These are phyloP conservation scores for Mallotus nudiflorus DNA, from an alignment of 345 rosid species.

Conservation along the genomic window DNA sequence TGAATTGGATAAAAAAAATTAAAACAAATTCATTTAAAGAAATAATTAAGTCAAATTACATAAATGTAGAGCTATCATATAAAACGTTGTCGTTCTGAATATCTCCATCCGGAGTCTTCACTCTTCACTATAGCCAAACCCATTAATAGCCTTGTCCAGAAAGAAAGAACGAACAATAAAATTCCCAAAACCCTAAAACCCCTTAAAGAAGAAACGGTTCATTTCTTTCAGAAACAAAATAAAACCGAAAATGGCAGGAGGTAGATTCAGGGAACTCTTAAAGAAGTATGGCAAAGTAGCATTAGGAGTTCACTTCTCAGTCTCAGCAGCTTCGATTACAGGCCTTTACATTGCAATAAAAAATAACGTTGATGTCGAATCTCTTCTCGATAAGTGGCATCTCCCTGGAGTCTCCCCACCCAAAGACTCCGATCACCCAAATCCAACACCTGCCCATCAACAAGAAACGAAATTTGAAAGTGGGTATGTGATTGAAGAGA, in stretches of 20 bases:
- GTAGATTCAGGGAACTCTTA: conserved; percentile 61
- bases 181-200: neutral
- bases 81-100: too few relatives aligned
- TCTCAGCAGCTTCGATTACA: conserved; percentile 67
- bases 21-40: too few relatives aligned
- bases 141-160: too few relatives aligned
- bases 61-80: too few relatives aligned
- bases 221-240: neutral
- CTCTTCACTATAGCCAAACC: too few relatives aligned
- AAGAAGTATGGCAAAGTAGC: conserved; percentile 93
- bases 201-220: neutral
- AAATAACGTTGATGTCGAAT: conserved; percentile 86
- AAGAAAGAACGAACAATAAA: neutral
- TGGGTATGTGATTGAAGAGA: neutral
- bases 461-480: neutral
- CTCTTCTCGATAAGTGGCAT: conserved; percentile 56
- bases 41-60: too few relatives aligned
- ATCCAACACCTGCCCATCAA: neutral
- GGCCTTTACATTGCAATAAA: conserved; percentile 83
- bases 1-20: too few relatives aligned
- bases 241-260: conserved; percentile 22
- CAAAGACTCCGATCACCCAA: conserved; percentile 13
- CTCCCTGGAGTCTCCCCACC: conserved; percentile 51
- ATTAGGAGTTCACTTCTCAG: conserved; percentile 73
- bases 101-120: too few relatives aligned